A percentile compares a stretch with the other conserved stretches of the same genome.
Conservation (phyloP, 2,329 filamentous ascomycete species). For the Pseudophaeomoniella oleicola region DNA sequence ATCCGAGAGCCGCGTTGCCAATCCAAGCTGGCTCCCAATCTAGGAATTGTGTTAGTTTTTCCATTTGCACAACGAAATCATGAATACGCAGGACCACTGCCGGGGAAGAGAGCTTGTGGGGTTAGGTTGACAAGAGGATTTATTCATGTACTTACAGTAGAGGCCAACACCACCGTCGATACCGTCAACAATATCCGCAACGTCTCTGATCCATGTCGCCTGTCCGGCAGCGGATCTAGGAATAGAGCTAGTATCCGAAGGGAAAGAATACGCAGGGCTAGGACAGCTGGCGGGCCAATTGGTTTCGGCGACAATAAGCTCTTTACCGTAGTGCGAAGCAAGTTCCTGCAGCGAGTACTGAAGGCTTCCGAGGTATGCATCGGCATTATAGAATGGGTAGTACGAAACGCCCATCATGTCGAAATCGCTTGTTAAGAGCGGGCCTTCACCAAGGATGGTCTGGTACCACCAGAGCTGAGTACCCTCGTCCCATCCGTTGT, state of each 20-base stretch:
- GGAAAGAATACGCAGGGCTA: conserved; percentile 43
- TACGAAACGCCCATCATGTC: conserved; percentile 61
- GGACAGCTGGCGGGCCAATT: conserved; percentile 56
- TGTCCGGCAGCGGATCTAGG: conserved; percentile 52
- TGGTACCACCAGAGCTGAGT: conserved; percentile 54
- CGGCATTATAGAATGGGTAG: conserved; percentile 55
- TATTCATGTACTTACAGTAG: too few relatives aligned
- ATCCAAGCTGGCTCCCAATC: conserved; percentile 67
- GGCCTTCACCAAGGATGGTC: conserved; percentile 36
- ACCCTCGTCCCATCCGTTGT: conserved; percentile 60
- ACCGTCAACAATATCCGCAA: conserved; percentile 42
- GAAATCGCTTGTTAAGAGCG: conserved; percentile 40
- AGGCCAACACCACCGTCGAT: conserved; percentile 40
- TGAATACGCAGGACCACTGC: too few relatives aligned
- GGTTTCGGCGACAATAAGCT: conserved; percentile 54
- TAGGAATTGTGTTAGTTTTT: too few relatives aligned
- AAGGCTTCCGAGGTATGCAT: conserved; percentile 44
- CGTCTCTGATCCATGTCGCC: conserved; percentile 42
- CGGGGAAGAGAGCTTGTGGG: too few relatives aligned
- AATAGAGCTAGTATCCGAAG: conserved; percentile 43
- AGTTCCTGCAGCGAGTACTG: conserved; percentile 43
- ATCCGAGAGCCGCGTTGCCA: conserved; percentile 48
- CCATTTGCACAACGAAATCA: too few relatives aligned
- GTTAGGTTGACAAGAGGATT: too few relatives aligned
- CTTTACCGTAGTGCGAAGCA: conserved; percentile 47